Evolutionary conservation across 1,284 basidiomycete species (phyloP), one percentile per base, ranked within the genome.

Genomic region (Mycosarcoma maydis): DNA sequence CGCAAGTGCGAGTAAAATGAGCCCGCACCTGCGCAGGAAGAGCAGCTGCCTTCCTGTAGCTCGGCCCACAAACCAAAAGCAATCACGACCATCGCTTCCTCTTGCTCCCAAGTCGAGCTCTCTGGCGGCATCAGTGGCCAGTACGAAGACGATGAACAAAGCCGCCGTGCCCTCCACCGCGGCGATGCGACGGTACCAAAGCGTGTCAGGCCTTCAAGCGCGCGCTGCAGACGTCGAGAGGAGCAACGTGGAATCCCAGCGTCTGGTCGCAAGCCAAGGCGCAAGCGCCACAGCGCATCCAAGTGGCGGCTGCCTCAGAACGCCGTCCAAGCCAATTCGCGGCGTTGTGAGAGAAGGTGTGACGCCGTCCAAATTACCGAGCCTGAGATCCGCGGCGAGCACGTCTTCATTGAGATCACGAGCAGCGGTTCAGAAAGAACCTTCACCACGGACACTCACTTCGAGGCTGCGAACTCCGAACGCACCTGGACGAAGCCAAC

Each of bases 321-420:
- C 48, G 8, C 52, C 59, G 1, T 37, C 47, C 6, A 62, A 56
- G n/a, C 26, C 48, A 4, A 39, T 54, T 17, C 43, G 53, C 13
- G 38, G 49, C 23, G 41, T n/a, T n/a, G n/a, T 57, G 3, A 44
- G 38, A 24, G 45, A 27, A 1, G 46, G 60, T 26, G 39, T 50
- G n/a, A 45, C 61, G n/a, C 46, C 55, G 5, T 66, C 62, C n/a
- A 66, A 59, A 47, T 47, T 66, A 43, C 62, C 62, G 2, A 49
- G 55, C 22, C 55, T 66, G 26, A 41, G 51, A 19, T 34, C 33
- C 9, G 17, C 32, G 7, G 41, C 55, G 17, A 66, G 62, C 43
- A 51, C 42, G 14, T 38, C 46, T 6, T 53, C 46, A 17, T 29
- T 65, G 10, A 44, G 37, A 17, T 23, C 48, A 20, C 11, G n/a